Percentiles rank a stretch among this genome's conserved stretches.
Conservation (phyloP, 1,139 yeast species). For the Magnusiomyces magnusii region DNA sequence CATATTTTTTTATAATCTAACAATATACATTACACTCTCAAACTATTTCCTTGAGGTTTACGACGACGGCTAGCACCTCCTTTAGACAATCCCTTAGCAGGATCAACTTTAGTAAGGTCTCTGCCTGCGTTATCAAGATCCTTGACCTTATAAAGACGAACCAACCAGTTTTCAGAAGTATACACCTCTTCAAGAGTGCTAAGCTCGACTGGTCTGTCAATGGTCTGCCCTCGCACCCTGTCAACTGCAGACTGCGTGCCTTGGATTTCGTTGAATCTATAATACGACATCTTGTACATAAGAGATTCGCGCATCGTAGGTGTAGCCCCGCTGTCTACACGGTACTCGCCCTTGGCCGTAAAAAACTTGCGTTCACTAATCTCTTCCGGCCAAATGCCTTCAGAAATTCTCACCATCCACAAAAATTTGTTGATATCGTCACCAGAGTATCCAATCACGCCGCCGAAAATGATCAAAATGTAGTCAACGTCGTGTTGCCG, state of each 20-base stretch:
- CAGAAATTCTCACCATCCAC: conserved; percentile 99
- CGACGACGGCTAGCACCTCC: background rate
- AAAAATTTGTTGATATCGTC: conserved; percentile 95
- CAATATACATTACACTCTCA: conserved; percentile 6
- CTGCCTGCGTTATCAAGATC: conserved; percentile 86
- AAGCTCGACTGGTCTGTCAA: conserved; percentile 48
- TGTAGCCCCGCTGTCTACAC: conserved; percentile 75
- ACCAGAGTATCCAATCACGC: conserved; percentile 87
- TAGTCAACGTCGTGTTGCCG: conserved; percentile 93
- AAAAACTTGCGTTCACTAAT: conserved; percentile 78
- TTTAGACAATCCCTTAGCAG: conserved; percentile 2
- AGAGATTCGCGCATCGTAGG: conserved; percentile 79
- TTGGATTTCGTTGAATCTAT: conserved; percentile 69
- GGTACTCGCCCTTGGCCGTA: conserved; percentile 80
- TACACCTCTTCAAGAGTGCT: conserved; percentile 87
- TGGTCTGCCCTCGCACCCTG: conserved; percentile 79
- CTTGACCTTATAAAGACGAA: conserved; percentile 88
- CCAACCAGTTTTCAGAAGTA: conserved; percentile 95
- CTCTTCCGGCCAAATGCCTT: conserved; percentile 99
- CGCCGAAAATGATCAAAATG: conserved; percentile 89
- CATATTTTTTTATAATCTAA: no score
- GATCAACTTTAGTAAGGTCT: conserved; percentile 33
- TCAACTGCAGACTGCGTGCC: conserved; percentile 63
- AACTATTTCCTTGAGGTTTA: conserved; percentile 2
- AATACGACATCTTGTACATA: conserved; percentile 93